These are phyloP conservation scores for Xerocomus potaroensis DNA, from an alignment of 768 basidiomycete species.

Conservation along the genomic window DNA sequence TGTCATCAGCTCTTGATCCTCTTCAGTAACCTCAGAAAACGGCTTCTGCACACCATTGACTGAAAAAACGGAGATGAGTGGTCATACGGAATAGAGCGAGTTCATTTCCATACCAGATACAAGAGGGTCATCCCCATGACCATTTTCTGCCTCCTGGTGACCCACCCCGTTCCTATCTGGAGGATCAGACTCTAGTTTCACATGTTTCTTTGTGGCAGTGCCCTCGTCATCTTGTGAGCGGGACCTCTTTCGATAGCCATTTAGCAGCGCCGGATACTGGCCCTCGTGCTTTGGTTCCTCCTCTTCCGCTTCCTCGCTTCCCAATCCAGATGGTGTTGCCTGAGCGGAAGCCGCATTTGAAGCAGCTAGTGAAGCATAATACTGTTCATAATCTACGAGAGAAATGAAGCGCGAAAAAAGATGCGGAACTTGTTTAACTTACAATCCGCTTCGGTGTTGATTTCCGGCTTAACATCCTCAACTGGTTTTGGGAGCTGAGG, in stretches of 20 bases:
- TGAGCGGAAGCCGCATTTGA: constrained; percentile 54
- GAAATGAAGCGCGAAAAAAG: not conserved
- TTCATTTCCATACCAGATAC: constrained; percentile 53
- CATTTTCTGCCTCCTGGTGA: not conserved
- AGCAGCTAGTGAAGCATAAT: constrained; percentile 74
- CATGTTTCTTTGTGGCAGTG: constrained; percentile 33
- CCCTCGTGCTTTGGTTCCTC: constrained; percentile 67
- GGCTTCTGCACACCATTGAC: constrained; percentile 74
- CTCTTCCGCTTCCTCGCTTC: constrained; percentile 56
- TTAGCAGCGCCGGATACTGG: constrained; percentile 64
- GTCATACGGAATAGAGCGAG: not conserved
- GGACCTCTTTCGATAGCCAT: constrained; percentile 71
- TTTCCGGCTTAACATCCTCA: constrained; percentile 42
- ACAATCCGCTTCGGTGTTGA: constrained; percentile 66
- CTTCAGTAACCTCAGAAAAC: constrained; percentile 83
- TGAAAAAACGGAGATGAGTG: constrained; percentile 24
- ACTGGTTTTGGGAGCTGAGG: constrained; percentile 26
- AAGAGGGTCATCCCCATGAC: constrained; percentile 49
- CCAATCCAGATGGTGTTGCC: constrained; percentile 56
- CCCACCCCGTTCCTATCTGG: constrained; percentile 17
- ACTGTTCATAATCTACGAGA: constrained; percentile 68
- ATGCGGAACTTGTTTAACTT: constrained; percentile 21
- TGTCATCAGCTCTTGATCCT: constrained; percentile 90
- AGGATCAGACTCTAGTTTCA: constrained; percentile 38
- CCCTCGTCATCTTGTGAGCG: constrained; percentile 61